Evolutionary conservation across 2,329 filamentous ascomycete species (phyloP).

Genomic region (Akanthomyces muscarius): DNA sequence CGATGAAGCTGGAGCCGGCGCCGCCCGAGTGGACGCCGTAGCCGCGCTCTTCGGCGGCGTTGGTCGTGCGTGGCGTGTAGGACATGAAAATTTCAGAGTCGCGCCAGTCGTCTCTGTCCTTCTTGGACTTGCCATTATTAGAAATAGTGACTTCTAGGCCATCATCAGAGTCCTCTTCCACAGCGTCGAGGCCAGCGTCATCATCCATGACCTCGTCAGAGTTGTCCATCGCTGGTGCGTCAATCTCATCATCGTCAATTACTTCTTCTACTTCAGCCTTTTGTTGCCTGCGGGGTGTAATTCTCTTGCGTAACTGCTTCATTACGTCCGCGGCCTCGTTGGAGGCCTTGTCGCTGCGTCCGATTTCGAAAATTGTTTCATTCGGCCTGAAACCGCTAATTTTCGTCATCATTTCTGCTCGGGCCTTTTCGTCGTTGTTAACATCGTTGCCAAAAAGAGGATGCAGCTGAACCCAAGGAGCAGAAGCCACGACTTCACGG

Average conservation of each 20-base stretch:
- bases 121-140: conserved; percentile 50
- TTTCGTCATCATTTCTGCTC: conserved; percentile 80
- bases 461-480: conserved; percentile 71
- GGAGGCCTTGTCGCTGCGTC: conserved; percentile 62
- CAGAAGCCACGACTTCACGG: conserved; percentile 68
- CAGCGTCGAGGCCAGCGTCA: conserved; percentile 31
- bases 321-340: conserved; percentile 71
- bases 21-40: conserved; percentile 89
- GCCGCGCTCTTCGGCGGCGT: conserved; percentile 81
- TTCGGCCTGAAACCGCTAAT: conserved; percentile 85
- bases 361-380: conserved; percentile 96
- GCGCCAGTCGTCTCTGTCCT: conserved; percentile 63
- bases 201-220: conserved; percentile 28
- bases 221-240: conserved; percentile 26
- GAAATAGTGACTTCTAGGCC: conserved; percentile 70
- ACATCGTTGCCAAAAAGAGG: conserved; percentile 72
- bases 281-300: conserved; percentile 51
- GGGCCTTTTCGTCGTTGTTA: conserved; percentile 62
- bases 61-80: conserved; percentile 78
- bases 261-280: conserved; percentile 42
- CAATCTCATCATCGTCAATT: conserved; percentile 26
- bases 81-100: conserved; percentile 95
- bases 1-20: conserved; percentile 73
- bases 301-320: conserved; percentile 66
- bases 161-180: conserved; percentile 39